Evolutionary conservation across 176 grass and related monocot genomes (phyloP).

Genomic region (Oryza glaberrima): DNA sequence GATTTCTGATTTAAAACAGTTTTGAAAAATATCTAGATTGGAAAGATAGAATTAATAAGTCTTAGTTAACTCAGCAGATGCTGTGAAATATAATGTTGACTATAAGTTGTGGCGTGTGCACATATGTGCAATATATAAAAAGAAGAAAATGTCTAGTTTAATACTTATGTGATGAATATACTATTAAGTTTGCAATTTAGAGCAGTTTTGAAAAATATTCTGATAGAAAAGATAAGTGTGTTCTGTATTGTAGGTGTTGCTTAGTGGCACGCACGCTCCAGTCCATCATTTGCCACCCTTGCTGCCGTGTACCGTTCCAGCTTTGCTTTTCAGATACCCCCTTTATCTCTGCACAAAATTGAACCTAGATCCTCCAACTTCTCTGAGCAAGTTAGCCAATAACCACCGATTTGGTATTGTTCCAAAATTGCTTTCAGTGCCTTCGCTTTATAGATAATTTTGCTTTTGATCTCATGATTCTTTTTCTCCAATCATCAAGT

Average conservation of each 20-base stretch:
- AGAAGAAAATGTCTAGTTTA: neutral
- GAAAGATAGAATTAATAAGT: neutral
- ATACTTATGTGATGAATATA: neutral
- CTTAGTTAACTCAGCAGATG: neutral
- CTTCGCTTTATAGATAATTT: neutral
- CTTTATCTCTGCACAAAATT: neutral
- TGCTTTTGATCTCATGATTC: neutral
- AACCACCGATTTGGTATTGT: neutral
- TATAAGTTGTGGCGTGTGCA: neutral
- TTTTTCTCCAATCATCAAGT: neutral
- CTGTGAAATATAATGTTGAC: neutral
- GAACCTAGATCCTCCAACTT: neutral
- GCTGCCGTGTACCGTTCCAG: constrained; percentile 34
- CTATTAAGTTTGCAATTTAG: neutral
- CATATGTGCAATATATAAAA: neutral
- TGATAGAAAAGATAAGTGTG: neutral
- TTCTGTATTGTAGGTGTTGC: constrained; percentile 8
- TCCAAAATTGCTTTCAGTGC: neutral
- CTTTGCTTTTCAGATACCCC: constrained; percentile 2
- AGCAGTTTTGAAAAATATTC: neutral
- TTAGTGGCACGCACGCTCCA: constrained; percentile 50
- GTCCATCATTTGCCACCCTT: constrained; percentile 44
- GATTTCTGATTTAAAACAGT: no score
- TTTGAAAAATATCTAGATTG: no score
- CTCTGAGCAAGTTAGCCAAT: neutral